Base-by-base conservation (phyloP, 2,329 filamentous ascomycete genomes). In the Botrytis hyacinthi region DNA sequence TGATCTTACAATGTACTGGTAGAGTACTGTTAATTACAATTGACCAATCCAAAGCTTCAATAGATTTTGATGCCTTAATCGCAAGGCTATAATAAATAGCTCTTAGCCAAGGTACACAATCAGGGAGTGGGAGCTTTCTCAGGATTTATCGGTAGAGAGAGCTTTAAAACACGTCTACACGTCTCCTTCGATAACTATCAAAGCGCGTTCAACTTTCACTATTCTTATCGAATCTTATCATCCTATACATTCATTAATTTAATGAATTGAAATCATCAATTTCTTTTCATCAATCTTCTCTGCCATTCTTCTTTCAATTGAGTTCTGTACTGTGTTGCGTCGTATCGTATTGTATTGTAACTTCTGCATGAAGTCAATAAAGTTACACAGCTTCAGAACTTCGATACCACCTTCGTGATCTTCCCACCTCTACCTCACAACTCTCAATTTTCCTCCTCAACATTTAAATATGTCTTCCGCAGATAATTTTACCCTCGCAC, bases 401-500 rank as follows among this genome's bases (percentile, higher is more conserved):
- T 61, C 59, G 20, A 61, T 20, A 61, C 59, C 10, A 26, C 20
- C 59, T 22, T 14, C 59, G 59, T 61, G 22, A 8, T 40, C 37
- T 40, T 26, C 14, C 35, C 35, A 62, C 7, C n/a, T 18, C 16
- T 16, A 67, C 63, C 26, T 46, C 46, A 12, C 42, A 42, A 70
- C 29, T 14, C 40, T 29, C 54, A 9, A 44, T 32, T 46, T 29
- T n/a, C 22, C 5, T 9, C 16, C 37, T 22, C 26, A 60, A 42
- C 10, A 40, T 20, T 16, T 60, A 66, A 16, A 10, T 26, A 54
- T 70, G 37, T 65, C 63, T 9, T 46, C 73, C 37, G 69, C 68
- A 76, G 79, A 44, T 51, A 78, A 78, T 73, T 79, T 22, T 74
- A 76, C 67, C 42, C 71, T 18, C 76, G 32, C 75, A 70, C 35